Evolutionary conservation across 768 basidiomycete species (phyloP), one percentile per base, ranked within the genome.

Genomic region (Mycena chlorophos): DNA sequence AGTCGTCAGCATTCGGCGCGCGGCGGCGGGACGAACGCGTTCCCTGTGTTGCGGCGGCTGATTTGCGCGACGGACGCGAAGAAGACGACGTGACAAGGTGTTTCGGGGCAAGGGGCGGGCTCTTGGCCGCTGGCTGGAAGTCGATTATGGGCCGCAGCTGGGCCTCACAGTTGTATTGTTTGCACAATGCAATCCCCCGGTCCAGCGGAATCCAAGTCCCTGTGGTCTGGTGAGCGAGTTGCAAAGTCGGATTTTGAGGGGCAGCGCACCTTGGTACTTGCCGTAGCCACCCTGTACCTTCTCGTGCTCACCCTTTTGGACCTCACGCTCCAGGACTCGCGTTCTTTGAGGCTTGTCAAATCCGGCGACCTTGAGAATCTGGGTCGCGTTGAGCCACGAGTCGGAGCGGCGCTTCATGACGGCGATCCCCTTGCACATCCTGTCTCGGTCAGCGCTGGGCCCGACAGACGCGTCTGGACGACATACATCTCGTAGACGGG

Each of bases 241-340:
- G 19, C 25, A 26, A 22, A 52, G 20, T 55, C 42, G 59, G 55
- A 51, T 54, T 14, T 27, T 23, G 29, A 14, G 13, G 47, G 40
- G n/a, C 13, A 49, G 65, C 82, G 59, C 49, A 95, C 97, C 97
- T 80, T 99, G 97, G 69, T 98, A 98, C 74, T 99, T 99, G 63
- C 97, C 97, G 71, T 98, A 99, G 2, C 97, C 97, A 22, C 97
- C 97, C 71, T 99, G 97, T 0, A 99, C 95, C 70, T 99, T 99
- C 74, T 98, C 96, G 71, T 99, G 97, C 64, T 94, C 91, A 25
- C 95, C 97, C 69, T 98, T 98, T 70, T 99, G 97, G 5, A 99
- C 88, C 73, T 99, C 97, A 62, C 97, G 85, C 72, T 99, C 97
- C 40, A 99, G 81, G 16, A 99, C 95, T 52, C 97, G 87, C 56